Conservation (phyloP, 2,329 filamentous ascomycete genomes). For the Rhexocercosporidium sp. region DNA sequence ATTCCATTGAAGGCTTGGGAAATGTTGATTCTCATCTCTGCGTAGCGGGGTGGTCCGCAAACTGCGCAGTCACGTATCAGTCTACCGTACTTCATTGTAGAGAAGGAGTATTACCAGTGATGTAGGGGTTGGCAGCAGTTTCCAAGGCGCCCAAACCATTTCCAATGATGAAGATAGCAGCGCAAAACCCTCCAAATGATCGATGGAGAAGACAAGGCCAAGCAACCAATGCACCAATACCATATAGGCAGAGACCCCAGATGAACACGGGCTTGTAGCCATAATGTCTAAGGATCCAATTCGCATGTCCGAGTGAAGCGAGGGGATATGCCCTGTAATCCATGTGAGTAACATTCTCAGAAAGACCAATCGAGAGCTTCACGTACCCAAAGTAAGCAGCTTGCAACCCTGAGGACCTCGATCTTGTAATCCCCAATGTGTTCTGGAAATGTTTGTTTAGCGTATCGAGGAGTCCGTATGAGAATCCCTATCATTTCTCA, state of each 20-base stretch:
- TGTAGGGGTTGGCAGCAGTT: constrained; percentile 77
- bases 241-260: constrained; percentile 73
- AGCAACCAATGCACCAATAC: constrained; percentile 76
- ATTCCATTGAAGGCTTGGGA: constrained; percentile 77
- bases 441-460: constrained; percentile 75
- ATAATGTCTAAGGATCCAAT: constrained; percentile 68
- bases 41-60: constrained; percentile 75
- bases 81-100: too few species aligned
- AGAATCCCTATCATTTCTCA: constrained; percentile 71
- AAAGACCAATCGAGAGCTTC: neutral
- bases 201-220: constrained; percentile 78
- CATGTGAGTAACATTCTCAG: constrained; percentile 51
- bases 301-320: constrained; percentile 68
- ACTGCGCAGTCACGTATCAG: constrained; percentile 49
- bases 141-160: constrained; percentile 78
- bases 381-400: constrained; percentile 74
- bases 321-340: constrained; percentile 76
- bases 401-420: constrained; percentile 64
- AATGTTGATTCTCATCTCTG: constrained; percentile 75
- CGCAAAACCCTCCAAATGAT: constrained; percentile 80
- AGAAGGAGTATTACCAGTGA: constrained; percentile 48
- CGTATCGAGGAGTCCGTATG: constrained; percentile 82
- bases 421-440: constrained; percentile 59
- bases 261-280: constrained; percentile 71
- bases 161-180: constrained; percentile 74